These are phyloP conservation scores for Syncephalastrum racemosum DNA, from an alignment of 371 early-diverging fungal genomes.

Conservation along the genomic window DNA sequence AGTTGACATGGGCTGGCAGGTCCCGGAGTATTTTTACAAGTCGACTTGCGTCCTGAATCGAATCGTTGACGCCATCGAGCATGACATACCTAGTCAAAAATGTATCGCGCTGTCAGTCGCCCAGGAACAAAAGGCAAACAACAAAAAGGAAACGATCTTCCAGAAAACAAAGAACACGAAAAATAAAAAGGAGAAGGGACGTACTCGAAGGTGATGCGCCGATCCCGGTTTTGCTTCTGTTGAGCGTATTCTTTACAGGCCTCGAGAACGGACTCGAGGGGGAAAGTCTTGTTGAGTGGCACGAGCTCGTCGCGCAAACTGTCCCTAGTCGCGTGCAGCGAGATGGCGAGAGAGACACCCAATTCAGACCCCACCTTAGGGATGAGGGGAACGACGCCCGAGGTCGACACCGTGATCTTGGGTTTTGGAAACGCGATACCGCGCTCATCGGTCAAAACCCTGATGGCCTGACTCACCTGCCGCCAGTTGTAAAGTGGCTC, in stretches of 20 bases:
- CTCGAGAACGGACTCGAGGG: constrained; percentile 65
- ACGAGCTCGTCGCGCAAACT: constrained; percentile 77
- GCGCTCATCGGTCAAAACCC: constrained; percentile 68
- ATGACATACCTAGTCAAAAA: constrained; percentile 70
- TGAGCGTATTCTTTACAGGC: constrained; percentile 69
- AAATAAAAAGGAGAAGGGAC: constrained; percentile 3
- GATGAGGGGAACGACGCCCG: constrained; percentile 86
- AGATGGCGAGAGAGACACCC: constrained; percentile 82
- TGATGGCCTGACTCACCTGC: constrained; percentile 73
- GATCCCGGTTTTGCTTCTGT: constrained; percentile 43
- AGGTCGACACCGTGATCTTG: constrained; percentile 87
- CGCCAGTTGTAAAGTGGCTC: constrained; percentile 44
- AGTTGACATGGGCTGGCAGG: constrained; percentile 80
- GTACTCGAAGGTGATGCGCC: constrained; percentile 75
- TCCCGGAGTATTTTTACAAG: constrained; percentile 61
- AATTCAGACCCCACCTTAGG: constrained; percentile 73
- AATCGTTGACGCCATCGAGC: constrained; percentile 83
- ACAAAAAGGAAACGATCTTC: neutral
- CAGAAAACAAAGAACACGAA: neutral
- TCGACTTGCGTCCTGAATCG: constrained; percentile 63
- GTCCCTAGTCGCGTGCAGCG: constrained; percentile 87
- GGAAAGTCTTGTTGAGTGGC: constrained; percentile 85
- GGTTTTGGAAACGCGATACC: constrained; percentile 70
- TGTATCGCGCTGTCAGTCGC: neutral
- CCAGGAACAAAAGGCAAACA: no score